Evolutionary conservation across 371 early-diverging fungal species (phyloP).

Genomic region (Mortierella sp.): DNA sequence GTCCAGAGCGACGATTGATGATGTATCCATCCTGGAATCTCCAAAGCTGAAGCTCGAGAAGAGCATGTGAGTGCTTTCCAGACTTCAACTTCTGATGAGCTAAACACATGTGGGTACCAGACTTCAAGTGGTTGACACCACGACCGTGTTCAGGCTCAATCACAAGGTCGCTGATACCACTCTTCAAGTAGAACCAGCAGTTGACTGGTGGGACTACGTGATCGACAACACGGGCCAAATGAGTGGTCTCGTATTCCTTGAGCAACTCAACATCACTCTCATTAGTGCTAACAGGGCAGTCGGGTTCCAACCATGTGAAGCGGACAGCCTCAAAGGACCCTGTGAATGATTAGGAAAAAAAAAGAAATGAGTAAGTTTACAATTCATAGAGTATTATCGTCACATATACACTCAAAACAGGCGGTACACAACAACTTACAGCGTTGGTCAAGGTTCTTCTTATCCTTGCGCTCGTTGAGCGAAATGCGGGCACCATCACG

Average conservation of each 20-base stretch:
- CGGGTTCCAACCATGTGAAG: slow-evolving; percentile 43
- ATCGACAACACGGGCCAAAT: slow-evolving; percentile 41
- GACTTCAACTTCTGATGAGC: slow-evolving; percentile 50
- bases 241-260: slow-evolving; percentile 42
- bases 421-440: slow-evolving; percentile 22
- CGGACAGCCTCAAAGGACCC: slow-evolving; percentile 51
- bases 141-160: slow-evolving; percentile 49
- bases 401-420: neutral
- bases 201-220: slow-evolving; percentile 27
- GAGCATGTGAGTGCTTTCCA: slow-evolving; percentile 53
- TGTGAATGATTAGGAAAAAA: slow-evolving; percentile 1
- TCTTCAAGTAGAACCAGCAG: slow-evolving; percentile 56
- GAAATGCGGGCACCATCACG: slow-evolving; percentile 53
- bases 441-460: slow-evolving; percentile 56
- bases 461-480: slow-evolving; percentile 50
- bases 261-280: slow-evolving; percentile 41
- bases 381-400: neutral
- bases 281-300: slow-evolving; percentile 12
- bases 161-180: slow-evolving; percentile 50
- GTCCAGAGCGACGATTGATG: slow-evolving; percentile 59
- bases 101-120: slow-evolving; percentile 31
- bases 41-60: slow-evolving; percentile 64
- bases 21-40: slow-evolving; percentile 62
- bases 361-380: neutral
- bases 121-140: slow-evolving; percentile 33